Evolutionary conservation across 495 filamentous ascomycete genomes (phyloP).

Genomic region (Clohesyomyces aquaticus): DNA sequence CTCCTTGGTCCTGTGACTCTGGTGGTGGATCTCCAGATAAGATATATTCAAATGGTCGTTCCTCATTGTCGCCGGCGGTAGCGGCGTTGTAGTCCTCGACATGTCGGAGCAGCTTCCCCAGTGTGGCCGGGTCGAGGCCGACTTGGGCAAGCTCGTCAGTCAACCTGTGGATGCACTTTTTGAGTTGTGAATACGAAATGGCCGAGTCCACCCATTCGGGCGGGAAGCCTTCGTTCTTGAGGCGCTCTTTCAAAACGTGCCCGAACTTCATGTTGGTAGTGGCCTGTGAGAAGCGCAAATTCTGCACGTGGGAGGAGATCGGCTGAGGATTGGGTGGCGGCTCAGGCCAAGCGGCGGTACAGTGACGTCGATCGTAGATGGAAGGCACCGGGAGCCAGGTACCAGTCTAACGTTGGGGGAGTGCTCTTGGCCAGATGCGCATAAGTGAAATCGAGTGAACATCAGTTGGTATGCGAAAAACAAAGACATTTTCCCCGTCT

Average conservation of each 20-base stretch:
- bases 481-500: not conserved
- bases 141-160: slow-evolving; percentile 61
- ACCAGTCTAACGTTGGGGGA: not conserved
- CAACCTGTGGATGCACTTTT: slow-evolving; percentile 75
- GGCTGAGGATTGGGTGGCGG: slow-evolving; percentile 21
- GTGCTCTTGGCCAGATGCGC: not conserved
- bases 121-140: slow-evolving; percentile 64
- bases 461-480: not conserved
- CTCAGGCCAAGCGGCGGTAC: not conserved
- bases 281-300: slow-evolving; percentile 22
- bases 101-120: slow-evolving; percentile 54
- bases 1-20: not conserved
- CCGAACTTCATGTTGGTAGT: slow-evolving; percentile 69
- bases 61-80: slow-evolving; percentile 14
- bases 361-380: slow-evolving; percentile 2
- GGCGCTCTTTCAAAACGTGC: slow-evolving; percentile 64
- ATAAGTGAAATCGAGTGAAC: not conserved
- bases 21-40: slow-evolving; percentile 12
- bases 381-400: not conserved
- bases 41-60: slow-evolving; percentile 39
- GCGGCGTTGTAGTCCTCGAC: slow-evolving; percentile 36
- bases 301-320: slow-evolving; percentile 29
- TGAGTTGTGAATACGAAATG: slow-evolving; percentile 72
- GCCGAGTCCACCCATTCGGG: slow-evolving; percentile 69
- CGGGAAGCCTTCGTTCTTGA: slow-evolving; percentile 61